Evolutionary conservation across 2,329 filamentous ascomycete genomes (phyloP).

Genomic region (Neurospora sp.): DNA sequence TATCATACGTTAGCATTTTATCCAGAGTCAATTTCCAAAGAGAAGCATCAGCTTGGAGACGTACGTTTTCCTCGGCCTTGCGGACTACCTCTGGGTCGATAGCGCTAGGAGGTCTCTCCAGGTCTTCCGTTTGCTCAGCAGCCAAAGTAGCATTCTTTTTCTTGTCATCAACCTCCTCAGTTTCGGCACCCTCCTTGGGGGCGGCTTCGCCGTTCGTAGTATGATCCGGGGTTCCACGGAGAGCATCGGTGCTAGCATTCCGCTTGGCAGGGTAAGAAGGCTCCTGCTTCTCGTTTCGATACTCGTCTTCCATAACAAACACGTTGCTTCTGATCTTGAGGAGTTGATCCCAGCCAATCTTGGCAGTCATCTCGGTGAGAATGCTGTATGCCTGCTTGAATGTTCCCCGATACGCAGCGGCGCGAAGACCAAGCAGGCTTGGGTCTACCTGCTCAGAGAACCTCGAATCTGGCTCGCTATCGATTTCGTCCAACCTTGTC

Average conservation of each 20-base stretch:
- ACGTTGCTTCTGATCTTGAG: conserved; percentile 92
- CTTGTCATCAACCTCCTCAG: conserved; percentile 13
- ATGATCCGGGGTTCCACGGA: conserved; percentile 60
- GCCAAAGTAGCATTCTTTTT: conserved; percentile 22
- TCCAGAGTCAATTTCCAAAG: neutral
- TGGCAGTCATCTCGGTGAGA: conserved; percentile 88
- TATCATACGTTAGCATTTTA: conserved; percentile 21
- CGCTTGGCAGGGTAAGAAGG: conserved; percentile 42
- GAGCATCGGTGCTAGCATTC: conserved; percentile 69
- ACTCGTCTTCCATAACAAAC: conserved; percentile 99
- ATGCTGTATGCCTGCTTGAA: conserved; percentile 93
- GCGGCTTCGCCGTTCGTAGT: conserved; percentile 36
- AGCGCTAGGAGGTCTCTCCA: conserved; percentile 74
- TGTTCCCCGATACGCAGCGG: conserved; percentile 84
- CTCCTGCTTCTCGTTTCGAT: conserved; percentile 76
- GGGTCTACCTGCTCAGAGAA: conserved; percentile 81
- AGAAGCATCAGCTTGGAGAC: conserved; percentile 13
- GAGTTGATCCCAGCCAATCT: conserved; percentile 96
- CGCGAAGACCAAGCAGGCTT: conserved; percentile 75
- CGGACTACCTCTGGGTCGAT: conserved; percentile 71
- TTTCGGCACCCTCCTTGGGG: conserved; percentile 26
- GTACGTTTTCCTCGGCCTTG: conserved; percentile 59
- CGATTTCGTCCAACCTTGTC: conserved; percentile 89
- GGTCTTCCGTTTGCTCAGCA: conserved; percentile 21
- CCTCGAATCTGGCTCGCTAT: conserved; percentile 75